phyloP scores from a whole-genome alignment of 2,329 filamentous ascomycete species.

The Pseudovirgaria hyperparasitica region DNA sequence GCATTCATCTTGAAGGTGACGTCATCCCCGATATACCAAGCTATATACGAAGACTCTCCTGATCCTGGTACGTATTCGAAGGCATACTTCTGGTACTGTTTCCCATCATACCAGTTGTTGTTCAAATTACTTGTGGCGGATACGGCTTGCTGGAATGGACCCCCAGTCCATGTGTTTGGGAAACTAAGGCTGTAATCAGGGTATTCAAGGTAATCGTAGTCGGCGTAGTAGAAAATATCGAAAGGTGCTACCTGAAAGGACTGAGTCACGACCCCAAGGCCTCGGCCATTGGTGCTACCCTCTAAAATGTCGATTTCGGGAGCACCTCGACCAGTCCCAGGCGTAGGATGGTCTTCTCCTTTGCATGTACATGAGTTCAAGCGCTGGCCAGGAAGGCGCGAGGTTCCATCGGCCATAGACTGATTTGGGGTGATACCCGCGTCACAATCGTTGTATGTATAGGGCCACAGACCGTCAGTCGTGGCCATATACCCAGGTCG shows the following conservation, averaged over 20 bases:
- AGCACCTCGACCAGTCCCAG: slow-evolving; percentile 33
- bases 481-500: slow-evolving; percentile 56
- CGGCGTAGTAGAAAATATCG: slow-evolving; percentile 38
- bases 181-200: slow-evolving; percentile 35
- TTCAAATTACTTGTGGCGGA: slow-evolving; percentile 43
- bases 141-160: slow-evolving; percentile 43
- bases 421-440: slow-evolving; percentile 38
- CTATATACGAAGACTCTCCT: slow-evolving; percentile 31
- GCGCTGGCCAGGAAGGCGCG: slow-evolving; percentile 31
- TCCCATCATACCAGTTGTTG: slow-evolving; percentile 42
- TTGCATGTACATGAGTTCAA: slow-evolving; percentile 32
- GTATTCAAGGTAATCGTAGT: slow-evolving; percentile 39
- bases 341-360: slow-evolving; percentile 34
- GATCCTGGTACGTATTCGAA: slow-evolving; percentile 42
- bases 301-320: slow-evolving; percentile 38
- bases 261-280: slow-evolving; percentile 34
- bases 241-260: slow-evolving; percentile 38
- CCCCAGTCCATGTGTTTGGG: slow-evolving; percentile 42
- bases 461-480: slow-evolving; percentile 63
- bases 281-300: slow-evolving; percentile 31
- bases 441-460: slow-evolving; percentile 42
- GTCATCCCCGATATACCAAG: slow-evolving; percentile 40
- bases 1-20: slow-evolving; percentile 40
- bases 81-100: slow-evolving; percentile 41
- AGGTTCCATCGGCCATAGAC: slow-evolving; percentile 30